These are phyloP conservation scores for Jamesozyma gamospora DNA, from an alignment of 805 yeast genomes.

Conservation along the genomic window DNA sequence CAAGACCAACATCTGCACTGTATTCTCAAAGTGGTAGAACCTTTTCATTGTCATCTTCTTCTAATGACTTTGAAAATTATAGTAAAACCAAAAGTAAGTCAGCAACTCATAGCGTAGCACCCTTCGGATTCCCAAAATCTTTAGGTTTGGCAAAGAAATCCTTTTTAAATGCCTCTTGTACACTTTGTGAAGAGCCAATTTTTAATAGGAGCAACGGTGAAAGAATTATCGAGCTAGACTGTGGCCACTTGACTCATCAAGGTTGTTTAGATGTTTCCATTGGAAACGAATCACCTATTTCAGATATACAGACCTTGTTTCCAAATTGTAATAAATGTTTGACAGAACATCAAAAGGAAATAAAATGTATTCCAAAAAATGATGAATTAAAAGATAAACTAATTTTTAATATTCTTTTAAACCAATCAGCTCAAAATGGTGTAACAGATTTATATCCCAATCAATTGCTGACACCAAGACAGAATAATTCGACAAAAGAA, in stretches of 20 bases:
- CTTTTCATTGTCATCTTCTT: not conserved
- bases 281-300: conserved; percentile 11
- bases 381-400: conserved; percentile 21
- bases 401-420: conserved; percentile 19
- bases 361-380: conserved; percentile 23
- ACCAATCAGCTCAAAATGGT: not conserved
- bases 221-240: conserved; percentile 38
- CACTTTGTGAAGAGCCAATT: conserved; percentile 43
- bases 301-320: conserved; percentile 18
- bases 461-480: not conserved
- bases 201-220: conserved; percentile 37
- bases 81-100: not conserved
- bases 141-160: conserved; percentile 16
- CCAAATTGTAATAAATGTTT: conserved; percentile 22
- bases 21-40: not conserved
- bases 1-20: conserved; percentile 16
- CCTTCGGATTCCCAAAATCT: conserved; percentile 10
- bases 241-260: conserved; percentile 50
- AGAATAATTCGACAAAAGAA: conserved; percentile 1
- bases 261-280: conserved; percentile 42
- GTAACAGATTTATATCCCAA: not conserved
- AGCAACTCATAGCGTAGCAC: conserved; percentile 10
- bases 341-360: conserved; percentile 4
- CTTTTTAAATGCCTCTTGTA: conserved; percentile 21
- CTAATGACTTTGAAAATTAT: not conserved